Evolutionary conservation across 768 basidiomycete species (phyloP).

Genomic region (Auriscalpium vulgare): DNA sequence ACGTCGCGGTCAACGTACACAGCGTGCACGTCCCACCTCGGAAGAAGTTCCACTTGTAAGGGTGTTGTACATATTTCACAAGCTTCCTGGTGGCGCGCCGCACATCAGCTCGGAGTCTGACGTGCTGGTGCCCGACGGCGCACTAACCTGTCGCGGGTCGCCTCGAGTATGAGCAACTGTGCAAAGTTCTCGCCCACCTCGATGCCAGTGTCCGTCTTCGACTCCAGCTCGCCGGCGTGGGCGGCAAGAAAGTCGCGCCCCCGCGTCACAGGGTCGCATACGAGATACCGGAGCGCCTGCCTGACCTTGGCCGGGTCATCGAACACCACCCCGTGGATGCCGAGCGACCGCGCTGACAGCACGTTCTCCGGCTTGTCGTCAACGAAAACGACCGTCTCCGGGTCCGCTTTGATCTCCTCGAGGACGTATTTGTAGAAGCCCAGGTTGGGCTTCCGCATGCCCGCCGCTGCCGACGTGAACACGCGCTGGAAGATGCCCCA

Average conservation of each 20-base stretch:
- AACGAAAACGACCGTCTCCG: slow-evolving; percentile 42
- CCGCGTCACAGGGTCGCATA: slow-evolving; percentile 38
- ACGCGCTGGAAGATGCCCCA: slow-evolving; percentile 42
- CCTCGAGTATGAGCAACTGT: slow-evolving; percentile 50
- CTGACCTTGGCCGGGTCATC: slow-evolving; percentile 33
- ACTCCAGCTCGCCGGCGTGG: slow-evolving; percentile 34
- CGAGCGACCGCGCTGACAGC: slow-evolving; percentile 46
- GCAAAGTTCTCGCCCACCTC: slow-evolving; percentile 46
- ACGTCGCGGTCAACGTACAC: slow-evolving; percentile 28
- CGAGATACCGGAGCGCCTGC: slow-evolving; percentile 38
- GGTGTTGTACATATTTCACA: slow-evolving; percentile 31
- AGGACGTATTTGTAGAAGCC: slow-evolving; percentile 46
- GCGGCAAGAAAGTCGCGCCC: slow-evolving; percentile 32
- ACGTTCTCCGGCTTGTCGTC: slow-evolving; percentile 58
- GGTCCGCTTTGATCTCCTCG: slow-evolving; percentile 34
- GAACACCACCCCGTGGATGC: slow-evolving; percentile 47
- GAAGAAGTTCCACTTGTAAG: slow-evolving; percentile 49
- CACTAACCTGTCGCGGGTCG: slow-evolving; percentile 36
- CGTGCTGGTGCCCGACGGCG: neutral
- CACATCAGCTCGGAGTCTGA: neutral
- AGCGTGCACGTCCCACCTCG: slow-evolving; percentile 30
- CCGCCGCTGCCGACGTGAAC: slow-evolving; percentile 43
- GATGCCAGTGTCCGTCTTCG: slow-evolving; percentile 36
- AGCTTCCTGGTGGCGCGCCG: slow-evolving; percentile 26
- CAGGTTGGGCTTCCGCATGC: slow-evolving; percentile 50